These are phyloP conservation scores for Mycena sanguinolenta DNA, from an alignment of 768 basidiomycete genomes.

Conservation along the genomic window DNA sequence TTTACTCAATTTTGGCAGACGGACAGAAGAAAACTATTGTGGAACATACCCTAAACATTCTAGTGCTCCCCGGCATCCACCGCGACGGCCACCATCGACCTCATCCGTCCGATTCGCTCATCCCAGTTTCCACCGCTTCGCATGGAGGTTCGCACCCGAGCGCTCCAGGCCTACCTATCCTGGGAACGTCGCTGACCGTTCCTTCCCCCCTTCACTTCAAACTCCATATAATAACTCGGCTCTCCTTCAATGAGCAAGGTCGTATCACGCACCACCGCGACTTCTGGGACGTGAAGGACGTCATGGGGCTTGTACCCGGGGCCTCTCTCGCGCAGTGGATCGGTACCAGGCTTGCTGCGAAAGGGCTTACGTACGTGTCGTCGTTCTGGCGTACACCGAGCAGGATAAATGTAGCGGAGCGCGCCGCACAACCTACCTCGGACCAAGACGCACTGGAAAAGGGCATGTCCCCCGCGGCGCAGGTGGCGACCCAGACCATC, in stretches of 20 bases:
- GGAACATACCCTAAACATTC: slow-evolving; percentile 83
- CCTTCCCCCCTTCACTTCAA: slow-evolving; percentile 82
- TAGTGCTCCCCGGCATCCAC: slow-evolving; percentile 82
- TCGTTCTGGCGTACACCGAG: slow-evolving; percentile 45
- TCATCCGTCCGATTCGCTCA: slow-evolving; percentile 54
- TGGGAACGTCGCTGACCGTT: slow-evolving; percentile 68
- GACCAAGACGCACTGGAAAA: slow-evolving; percentile 33
- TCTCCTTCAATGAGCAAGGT: slow-evolving; percentile 88
- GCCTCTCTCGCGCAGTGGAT: slow-evolving; percentile 79
- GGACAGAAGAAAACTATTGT: slow-evolving; percentile 81
- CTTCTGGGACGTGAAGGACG: slow-evolving; percentile 85
- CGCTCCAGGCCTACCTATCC: slow-evolving; percentile 67
- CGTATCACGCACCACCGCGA: slow-evolving; percentile 85
- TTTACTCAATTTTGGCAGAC: slow-evolving; percentile 56
- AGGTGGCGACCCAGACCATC: slow-evolving; percentile 1
- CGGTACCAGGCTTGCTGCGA: slow-evolving; percentile 70
- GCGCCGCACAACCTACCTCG: slow-evolving; percentile 20
- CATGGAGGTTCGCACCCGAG: slow-evolving; percentile 40
- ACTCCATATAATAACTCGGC: slow-evolving; percentile 77
- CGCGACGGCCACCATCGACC: slow-evolving; percentile 49
- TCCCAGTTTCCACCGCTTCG: slow-evolving; percentile 43
- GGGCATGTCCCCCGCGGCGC: slow-evolving; percentile 19
- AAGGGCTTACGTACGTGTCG: slow-evolving; percentile 62
- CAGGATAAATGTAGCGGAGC: background rate
- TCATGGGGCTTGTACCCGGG: slow-evolving; percentile 80